Base-by-base conservation (phyloP, 352 stramenopile species). In the Thalassiosira hispida region DNA sequence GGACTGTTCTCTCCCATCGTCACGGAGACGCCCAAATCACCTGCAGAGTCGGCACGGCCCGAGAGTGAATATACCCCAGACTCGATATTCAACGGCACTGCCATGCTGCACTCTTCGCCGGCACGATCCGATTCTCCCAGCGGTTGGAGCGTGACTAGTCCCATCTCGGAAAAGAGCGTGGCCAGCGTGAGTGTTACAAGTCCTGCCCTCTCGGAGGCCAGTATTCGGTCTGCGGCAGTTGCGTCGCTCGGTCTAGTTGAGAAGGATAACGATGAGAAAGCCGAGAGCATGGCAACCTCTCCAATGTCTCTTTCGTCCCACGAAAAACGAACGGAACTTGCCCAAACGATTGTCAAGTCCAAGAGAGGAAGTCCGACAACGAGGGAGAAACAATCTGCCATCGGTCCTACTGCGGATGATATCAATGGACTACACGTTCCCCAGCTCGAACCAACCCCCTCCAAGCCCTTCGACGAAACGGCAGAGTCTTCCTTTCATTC, bases 381-480 rank as follows among this genome's bases (percentile, higher is more conserved):
- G 9, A 40, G 12, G 14, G 20, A 44, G 22, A 18, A 38, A 18
- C 56, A 51, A 49, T 3, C 44, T 22, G 14, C 44, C 14, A 8
- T 2, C 18, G 2, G 42, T 16, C 20, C 8, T 31, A 55, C n/a
- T 55, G 0, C 22, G 46, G 5, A 23, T 22, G 38, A 61, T n/a
- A 16, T 18, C 11, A 47, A 12, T 59, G 2, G n/a, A 18, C 49
- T 59, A 20, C 35, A 75, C 35, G 11, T 14, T n/a, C 18, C 25
- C 4, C 44, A 31, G 23, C 29, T 31, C 18, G 23, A 53, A 60
- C 25, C 55, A 44, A 52, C 65, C 40, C 56, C 73, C 40, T 29
- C 44, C 40, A 67, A 67, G 49, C 33, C 64, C 23, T 64, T 68
- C n/a, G 65, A 82, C 38, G 60, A 73, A 23, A 72, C 73, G 0